These are phyloP conservation scores for Acrodontium crateriforme DNA, from an alignment of 2,329 filamentous ascomycete genomes.

Conservation along the genomic window DNA sequence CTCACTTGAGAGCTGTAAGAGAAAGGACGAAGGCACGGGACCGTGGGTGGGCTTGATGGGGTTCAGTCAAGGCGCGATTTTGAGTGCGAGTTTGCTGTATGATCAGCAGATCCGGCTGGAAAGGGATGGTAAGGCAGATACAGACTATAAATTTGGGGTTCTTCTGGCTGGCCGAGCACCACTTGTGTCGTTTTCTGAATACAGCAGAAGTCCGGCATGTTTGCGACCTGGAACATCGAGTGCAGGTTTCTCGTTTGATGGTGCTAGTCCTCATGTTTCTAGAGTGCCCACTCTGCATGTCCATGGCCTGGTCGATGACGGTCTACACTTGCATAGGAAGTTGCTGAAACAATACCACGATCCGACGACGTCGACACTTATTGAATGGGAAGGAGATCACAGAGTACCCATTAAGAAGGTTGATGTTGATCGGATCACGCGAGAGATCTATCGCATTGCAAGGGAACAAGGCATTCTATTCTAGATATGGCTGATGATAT, in stretches of 20 bases:
- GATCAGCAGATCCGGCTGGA: slow-evolving; percentile 45
- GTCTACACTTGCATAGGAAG: slow-evolving; percentile 44
- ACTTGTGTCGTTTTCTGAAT: slow-evolving; percentile 38
- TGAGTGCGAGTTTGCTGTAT: slow-evolving; percentile 32
- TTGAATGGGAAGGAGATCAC: slow-evolving; percentile 65
- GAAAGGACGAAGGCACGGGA: slow-evolving; percentile 30
- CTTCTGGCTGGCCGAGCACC: slow-evolving; percentile 49
- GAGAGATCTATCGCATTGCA: slow-evolving; percentile 39
- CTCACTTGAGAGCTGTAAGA: slow-evolving; percentile 30
- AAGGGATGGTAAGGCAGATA: slow-evolving; percentile 23
- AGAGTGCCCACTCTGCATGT: slow-evolving; percentile 52
- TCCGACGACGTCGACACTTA: slow-evolving; percentile 36
- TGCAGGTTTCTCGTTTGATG: slow-evolving; percentile 31
- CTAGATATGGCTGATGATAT: slow-evolving; percentile 2
- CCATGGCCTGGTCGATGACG: slow-evolving; percentile 48
- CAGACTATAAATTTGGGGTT: slow-evolving; percentile 46
- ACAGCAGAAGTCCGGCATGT: slow-evolving; percentile 23
- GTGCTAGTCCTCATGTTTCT: slow-evolving; percentile 35
- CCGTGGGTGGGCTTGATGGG: slow-evolving; percentile 38
- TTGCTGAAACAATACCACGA: slow-evolving; percentile 47
- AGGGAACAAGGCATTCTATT: slow-evolving; percentile 27
- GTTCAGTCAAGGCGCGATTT: slow-evolving; percentile 37
- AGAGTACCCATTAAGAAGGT: slow-evolving; percentile 52
- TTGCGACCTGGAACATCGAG: slow-evolving; percentile 29
- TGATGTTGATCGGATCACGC: slow-evolving; percentile 47